These are phyloP conservation scores for Themeda triandra DNA, from an alignment of 176 grass and related monocot genomes.

Conservation along the genomic window DNA sequence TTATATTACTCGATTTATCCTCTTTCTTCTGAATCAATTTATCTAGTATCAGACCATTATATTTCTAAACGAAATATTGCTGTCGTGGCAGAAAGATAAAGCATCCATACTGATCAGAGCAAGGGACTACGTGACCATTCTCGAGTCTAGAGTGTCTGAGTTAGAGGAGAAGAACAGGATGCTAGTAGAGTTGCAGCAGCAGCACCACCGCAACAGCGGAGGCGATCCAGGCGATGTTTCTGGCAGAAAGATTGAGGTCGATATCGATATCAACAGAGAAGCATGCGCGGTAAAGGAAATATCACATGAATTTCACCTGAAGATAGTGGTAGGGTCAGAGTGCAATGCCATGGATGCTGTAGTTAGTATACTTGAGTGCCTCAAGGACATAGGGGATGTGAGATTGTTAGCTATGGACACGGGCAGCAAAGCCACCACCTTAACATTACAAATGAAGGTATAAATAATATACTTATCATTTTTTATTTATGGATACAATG, in stretches of 20 bases:
- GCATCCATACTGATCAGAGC: conserved; percentile 30
- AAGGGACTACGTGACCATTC: conserved; percentile 30
- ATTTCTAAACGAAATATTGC: neutral
- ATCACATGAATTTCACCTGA: conserved; percentile 8
- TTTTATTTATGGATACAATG: neutral
- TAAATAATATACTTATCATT: neutral
- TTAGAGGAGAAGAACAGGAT: conserved; percentile 28
- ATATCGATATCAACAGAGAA: neutral
- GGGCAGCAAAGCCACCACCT: neutral
- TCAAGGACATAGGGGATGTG: conserved; percentile 10
- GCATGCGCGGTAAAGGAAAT: too few relatives aligned
- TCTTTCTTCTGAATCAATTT: neutral
- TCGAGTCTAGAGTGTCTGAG: conserved; percentile 24
- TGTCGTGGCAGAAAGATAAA: conserved; percentile 36
- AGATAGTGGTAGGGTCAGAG: neutral
- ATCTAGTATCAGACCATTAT: neutral
- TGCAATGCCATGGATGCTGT: conserved; percentile 5
- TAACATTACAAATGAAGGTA: conserved; percentile 25
- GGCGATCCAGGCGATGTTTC: neutral
- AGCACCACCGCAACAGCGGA: neutral
- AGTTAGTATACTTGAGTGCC: conserved; percentile 1
- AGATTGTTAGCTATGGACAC: conserved; percentile 19
- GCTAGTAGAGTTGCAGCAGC: neutral
- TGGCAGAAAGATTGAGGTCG: neutral
- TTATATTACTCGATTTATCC: neutral